phyloP scores from a whole-genome alignment of 83 land plant species.

The Larix sibirica region DNA sequence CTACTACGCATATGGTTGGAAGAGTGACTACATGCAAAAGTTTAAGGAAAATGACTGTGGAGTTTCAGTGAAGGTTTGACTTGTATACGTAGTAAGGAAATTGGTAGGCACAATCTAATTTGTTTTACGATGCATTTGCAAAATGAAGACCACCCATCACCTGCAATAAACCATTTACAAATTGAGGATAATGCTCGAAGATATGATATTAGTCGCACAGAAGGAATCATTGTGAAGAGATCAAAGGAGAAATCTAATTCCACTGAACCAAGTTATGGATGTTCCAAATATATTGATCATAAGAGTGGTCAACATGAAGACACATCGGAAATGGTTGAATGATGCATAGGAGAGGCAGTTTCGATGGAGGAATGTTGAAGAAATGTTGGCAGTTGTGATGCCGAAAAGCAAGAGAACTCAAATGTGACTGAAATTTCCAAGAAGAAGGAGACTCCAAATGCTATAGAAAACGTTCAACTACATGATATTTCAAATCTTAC shows the following conservation, averaged over 20 bases:
- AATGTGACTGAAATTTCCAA: background rate
- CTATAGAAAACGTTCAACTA: background rate
- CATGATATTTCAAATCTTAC: too few species aligned
- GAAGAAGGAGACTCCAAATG: slow-evolving; percentile 1
- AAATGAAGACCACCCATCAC: background rate
- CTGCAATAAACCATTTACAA: background rate
- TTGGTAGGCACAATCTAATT: too few species aligned
- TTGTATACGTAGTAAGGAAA: too few species aligned
- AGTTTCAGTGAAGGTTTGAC: too few species aligned
- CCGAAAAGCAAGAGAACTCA: background rate
- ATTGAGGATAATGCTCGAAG: background rate
- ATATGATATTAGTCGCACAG: background rate
- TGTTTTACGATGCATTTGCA: background rate
- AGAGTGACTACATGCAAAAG: too few species aligned
- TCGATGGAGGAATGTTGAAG: too few species aligned
- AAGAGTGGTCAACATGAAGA: background rate
- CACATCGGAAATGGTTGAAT: background rate
- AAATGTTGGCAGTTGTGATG: background rate
- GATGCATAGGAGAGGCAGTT: background rate
- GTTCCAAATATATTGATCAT: background rate
- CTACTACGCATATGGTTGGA: too few species aligned
- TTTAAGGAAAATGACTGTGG: too few species aligned
- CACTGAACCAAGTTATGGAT: background rate
- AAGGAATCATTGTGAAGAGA: background rate
- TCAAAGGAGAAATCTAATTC: background rate